Conservation (phyloP, 2,329 filamentous ascomycete species). For the Aureobasidium mangrovei region DNA sequence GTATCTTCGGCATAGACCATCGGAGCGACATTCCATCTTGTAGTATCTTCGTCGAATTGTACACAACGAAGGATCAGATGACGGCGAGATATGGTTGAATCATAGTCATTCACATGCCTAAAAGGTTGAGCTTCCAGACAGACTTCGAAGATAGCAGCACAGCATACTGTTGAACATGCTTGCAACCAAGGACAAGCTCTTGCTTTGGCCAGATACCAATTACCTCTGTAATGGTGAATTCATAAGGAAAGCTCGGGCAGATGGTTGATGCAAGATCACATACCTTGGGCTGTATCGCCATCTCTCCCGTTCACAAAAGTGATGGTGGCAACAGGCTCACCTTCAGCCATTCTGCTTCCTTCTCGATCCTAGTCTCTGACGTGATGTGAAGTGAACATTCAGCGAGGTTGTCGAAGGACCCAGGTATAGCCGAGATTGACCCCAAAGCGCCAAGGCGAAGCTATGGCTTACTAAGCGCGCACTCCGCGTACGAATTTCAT, state of each 20-base stretch:
- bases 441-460: too few relatives aligned
- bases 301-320: neutral
- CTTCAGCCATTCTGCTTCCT: neutral
- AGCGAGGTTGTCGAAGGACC: too few relatives aligned
- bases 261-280: neutral
- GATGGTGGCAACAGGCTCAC: neutral
- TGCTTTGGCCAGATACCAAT: conserved; percentile 12
- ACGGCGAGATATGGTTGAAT: conserved; percentile 34
- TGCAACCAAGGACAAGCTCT: conserved; percentile 23
- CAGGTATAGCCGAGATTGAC: too few relatives aligned
- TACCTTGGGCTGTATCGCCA: neutral
- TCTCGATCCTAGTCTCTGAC: neutral
- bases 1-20: conserved; percentile 40
- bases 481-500: neutral
- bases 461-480: neutral
- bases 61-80: conserved; percentile 41
- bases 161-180: conserved; percentile 18
- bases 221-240: neutral
- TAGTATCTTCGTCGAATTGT: conserved; percentile 33
- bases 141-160: neutral
- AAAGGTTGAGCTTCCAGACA: neutral
- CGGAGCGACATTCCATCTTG: conserved; percentile 29
- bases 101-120: conserved; percentile 20
- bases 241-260: neutral
- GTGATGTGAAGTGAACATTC: neutral